Percentiles rank a stretch among this genome's conserved stretches.
phyloP scores from a whole-genome alignment of 73 alveolate genomes.

The Stentor roeselii region DNA sequence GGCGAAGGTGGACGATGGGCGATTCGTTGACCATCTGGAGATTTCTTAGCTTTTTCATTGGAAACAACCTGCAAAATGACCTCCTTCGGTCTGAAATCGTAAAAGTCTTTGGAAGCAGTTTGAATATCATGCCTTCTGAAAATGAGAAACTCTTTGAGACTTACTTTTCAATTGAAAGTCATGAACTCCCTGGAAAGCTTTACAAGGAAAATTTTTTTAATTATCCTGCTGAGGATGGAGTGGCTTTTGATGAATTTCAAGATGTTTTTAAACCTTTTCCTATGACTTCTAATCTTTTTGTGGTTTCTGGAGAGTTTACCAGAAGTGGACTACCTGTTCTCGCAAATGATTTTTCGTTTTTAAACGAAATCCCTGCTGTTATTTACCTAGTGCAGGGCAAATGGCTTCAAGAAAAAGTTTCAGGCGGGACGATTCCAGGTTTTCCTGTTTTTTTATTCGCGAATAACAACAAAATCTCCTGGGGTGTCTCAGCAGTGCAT shows the following conservation, averaged over 20 bases:
- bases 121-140: conserved; percentile 23
- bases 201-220: conserved; percentile 2
- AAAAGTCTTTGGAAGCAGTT: background rate
- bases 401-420: conserved; percentile 28
- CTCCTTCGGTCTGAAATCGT: conserved; percentile 29
- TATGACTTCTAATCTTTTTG: conserved; percentile 75
- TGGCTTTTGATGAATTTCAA: background rate
- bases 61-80: conserved; percentile 29
- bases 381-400: conserved; percentile 67
- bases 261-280: conserved; percentile 35
- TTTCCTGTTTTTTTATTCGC: conserved; percentile 80
- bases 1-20: conserved; percentile 69
- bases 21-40: conserved; percentile 69
- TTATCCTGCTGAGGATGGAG: background rate
- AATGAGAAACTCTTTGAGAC: conserved; percentile 26
- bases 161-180: conserved; percentile 39
- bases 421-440: conserved; percentile 82
- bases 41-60: conserved; percentile 12
- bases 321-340: conserved; percentile 87
- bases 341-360: conserved; percentile 90
- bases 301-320: conserved; percentile 87
- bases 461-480: conserved; percentile 62
- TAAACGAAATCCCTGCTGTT: conserved; percentile 73
- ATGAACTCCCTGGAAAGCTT: conserved; percentile 33
- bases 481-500: conserved; percentile 79